These are phyloP conservation scores for Colletotrichum tropicale DNA, from an alignment of 2,329 filamentous ascomycete genomes.

Conservation along the genomic window DNA sequence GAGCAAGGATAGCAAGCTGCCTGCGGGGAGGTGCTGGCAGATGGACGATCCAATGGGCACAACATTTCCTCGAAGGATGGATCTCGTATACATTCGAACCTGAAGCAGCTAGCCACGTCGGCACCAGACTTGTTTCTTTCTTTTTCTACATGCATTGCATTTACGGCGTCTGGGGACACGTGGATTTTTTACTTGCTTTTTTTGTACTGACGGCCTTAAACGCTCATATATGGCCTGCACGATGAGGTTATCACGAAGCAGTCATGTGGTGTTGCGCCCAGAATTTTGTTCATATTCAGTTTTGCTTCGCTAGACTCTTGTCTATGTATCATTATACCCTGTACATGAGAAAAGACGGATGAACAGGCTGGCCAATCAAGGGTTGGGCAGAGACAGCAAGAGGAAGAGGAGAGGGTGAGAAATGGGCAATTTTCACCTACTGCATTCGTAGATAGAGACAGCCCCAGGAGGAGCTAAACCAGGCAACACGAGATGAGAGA, in stretches of 20 bases:
- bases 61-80: slow-evolving; percentile 40
- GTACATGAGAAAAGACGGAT: slow-evolving; percentile 14
- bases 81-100: slow-evolving; percentile 34
- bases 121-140: background rate
- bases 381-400: background rate
- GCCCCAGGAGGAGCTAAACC: background rate
- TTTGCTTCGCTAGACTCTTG: background rate
- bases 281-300: background rate
- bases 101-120: background rate
- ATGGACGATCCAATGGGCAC: slow-evolving; percentile 38
- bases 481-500: background rate
- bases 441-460: background rate
- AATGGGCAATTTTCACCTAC: background rate
- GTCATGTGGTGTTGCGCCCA: background rate
- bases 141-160: slow-evolving; percentile 2
- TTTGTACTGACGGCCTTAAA: background rate
- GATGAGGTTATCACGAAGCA: background rate
- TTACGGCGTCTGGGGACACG: background rate
- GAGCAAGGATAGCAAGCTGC: slow-evolving; percentile 27
- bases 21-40: slow-evolving; percentile 32
- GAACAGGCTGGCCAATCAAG: background rate
- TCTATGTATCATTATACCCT: slow-evolving; percentile 18
- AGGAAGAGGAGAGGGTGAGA: background rate
- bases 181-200: background rate
- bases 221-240: background rate